Conservation (phyloP, 495 filamentous ascomycete species). For the Pyrenopolyporus hunteri region DNA sequence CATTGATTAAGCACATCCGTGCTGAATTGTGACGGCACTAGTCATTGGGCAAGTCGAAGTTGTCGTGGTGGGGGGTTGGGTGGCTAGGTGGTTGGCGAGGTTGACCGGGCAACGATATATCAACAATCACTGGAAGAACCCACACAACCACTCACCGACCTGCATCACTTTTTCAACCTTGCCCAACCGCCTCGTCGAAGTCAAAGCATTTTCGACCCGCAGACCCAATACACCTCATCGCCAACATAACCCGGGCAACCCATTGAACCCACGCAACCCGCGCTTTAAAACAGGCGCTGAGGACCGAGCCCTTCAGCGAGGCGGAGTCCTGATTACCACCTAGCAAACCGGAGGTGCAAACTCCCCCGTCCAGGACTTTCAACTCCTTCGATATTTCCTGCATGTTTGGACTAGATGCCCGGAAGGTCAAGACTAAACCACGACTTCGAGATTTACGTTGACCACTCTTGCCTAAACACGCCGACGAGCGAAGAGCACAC, state of each 20-base stretch:
- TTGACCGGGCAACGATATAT: conserved; percentile 28
- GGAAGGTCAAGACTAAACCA: conserved; percentile 37
- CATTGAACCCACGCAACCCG: conserved; percentile 26
- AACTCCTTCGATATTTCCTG: too few relatives aligned
- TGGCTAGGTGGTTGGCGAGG: not conserved
- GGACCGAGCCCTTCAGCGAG: not conserved
- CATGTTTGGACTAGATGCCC: too few relatives aligned
- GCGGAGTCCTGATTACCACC: conserved; percentile 1
- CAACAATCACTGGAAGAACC: conserved; percentile 24
- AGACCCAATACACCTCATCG: conserved; percentile 21
- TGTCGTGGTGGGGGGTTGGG: too few relatives aligned
- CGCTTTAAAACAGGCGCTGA: conserved; percentile 11
- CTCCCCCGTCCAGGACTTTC: too few relatives aligned
- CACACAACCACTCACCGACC: conserved; percentile 13
- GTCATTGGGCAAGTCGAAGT: conserved; percentile 15
- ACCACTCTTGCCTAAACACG: conserved; percentile 48
- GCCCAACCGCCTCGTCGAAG: conserved; percentile 27
- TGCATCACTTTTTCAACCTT: conserved; percentile 20
- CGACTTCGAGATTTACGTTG: conserved; percentile 53
- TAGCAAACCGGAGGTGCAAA: not conserved
- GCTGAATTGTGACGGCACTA: conserved; percentile 12
- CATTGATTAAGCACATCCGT: not conserved
- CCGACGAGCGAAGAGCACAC: conserved; percentile 42
- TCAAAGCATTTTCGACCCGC: conserved; percentile 28
- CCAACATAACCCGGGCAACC: too few relatives aligned